Evolutionary conservation across 1,284 basidiomycete species (phyloP), one percentile per base, ranked within the genome.

Genomic region (Coriolopsis trogii): DNA sequence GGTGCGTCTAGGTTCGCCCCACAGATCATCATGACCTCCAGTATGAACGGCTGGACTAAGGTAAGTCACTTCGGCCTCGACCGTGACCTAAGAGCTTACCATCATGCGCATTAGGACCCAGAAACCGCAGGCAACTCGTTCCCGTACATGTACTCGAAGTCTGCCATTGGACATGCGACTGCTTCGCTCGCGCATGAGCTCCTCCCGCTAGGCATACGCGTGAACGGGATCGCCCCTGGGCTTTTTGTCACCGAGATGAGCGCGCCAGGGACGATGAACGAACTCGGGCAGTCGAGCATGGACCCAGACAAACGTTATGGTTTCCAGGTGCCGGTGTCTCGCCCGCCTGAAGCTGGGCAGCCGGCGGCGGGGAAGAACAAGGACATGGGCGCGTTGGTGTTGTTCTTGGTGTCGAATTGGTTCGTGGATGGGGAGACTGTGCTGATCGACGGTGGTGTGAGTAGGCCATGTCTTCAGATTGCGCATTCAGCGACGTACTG

Each of bases 1-100:
- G 49, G 47, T 5, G 61, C 49, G 5, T 33, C 51, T 10, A 50
- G 70, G 39, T 79, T 79, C 57, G 75, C 71, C 1, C 77, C 78
- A 1, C 77, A 79, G 61, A 65, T 81, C 23, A 64, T 80, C 39
- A 79, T 79, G 75, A 80, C 78, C 1, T 76, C 73, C 43, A 78
- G 75, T 47, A 78, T 79, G 76, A 79, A 78, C 57, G 78, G 77
- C 1, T 81, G 77, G 78, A 76, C 77, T 16, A 79, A 80, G 69
- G 74, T 72, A 20, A 6, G 53, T 10, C 21, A 15, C 13, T 12
- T 9, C 26, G 30, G 15, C 10, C 20, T 26, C 3, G 13, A 15
- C 29, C 24, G 1, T 6, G 41, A n/a, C 21, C 23, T n/a, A n/a
- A n/a, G 26, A 21, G 7, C 21, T 49, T 23, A 21, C 16, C 5